phyloP scores from a whole-genome alignment of 2,329 filamentous ascomycete species.

The Aurifilum marmelostoma region DNA sequence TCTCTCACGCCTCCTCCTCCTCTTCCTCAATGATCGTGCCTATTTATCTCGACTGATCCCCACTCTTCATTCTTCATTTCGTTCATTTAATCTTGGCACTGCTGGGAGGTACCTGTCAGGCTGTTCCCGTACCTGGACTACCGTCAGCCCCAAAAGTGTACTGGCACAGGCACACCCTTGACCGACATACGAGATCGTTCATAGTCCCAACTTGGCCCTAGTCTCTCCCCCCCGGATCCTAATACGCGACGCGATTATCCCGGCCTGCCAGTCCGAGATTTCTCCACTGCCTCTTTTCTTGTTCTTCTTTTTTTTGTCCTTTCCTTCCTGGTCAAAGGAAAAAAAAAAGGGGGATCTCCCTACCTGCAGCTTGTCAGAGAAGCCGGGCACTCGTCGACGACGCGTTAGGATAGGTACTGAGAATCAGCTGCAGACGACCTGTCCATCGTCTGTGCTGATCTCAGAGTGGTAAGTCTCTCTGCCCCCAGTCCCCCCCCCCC shows the following conservation, averaged over 20 bases:
- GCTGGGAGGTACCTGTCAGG: conserved; percentile 1
- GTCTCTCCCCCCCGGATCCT: conserved; percentile 6
- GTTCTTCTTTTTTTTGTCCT: neutral
- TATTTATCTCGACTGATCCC: neutral
- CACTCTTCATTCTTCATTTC: conserved; percentile 3
- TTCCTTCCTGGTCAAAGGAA: neutral
- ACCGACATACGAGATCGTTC: neutral
- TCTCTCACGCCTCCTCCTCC: neutral
- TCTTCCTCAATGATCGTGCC: neutral
- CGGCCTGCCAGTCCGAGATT: conserved; percentile 20
- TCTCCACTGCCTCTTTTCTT: conserved; percentile 25
- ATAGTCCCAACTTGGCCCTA: conserved; percentile 21
- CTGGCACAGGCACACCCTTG: conserved; percentile 1
- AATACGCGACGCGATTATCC: conserved; percentile 31
- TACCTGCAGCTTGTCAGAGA: conserved; percentile 31
- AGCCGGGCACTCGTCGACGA: conserved; percentile 27
- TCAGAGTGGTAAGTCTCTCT: conserved; percentile 51
- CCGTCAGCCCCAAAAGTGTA: conserved; percentile 6
- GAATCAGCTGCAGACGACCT: conserved; percentile 64
- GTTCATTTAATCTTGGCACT: conserved; percentile 7
- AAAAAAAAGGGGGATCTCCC: conserved; percentile 20
- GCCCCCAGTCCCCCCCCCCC: too few species aligned
- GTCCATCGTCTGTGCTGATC: conserved; percentile 66
- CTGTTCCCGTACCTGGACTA: conserved; percentile 11
- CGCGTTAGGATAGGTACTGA: conserved; percentile 38